These are phyloP conservation scores for Acer negundo DNA, from an alignment of 345 rosid genomes.

Conservation along the genomic window DNA sequence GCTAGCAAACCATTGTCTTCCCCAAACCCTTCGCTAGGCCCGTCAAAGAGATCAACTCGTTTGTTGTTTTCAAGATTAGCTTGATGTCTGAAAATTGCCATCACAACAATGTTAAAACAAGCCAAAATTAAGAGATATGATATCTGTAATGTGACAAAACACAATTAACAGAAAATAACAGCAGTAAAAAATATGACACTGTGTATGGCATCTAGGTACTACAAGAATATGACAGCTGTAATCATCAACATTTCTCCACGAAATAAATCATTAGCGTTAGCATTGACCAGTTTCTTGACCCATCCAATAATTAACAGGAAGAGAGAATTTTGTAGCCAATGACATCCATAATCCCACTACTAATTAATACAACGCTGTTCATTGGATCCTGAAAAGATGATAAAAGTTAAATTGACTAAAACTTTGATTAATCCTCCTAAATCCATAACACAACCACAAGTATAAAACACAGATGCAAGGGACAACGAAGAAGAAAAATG, in stretches of 20 bases:
- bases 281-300: not conserved
- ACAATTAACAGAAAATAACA: not conserved
- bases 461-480: not conserved
- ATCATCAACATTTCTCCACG: not conserved
- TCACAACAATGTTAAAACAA: constrained; percentile 21
- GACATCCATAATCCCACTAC: not conserved
- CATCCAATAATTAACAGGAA: not conserved
- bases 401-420: not conserved
- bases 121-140: constrained; percentile 18
- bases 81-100: constrained; percentile 55
- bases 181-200: constrained; percentile 8
- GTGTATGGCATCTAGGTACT: not conserved
- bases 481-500: not conserved
- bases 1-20: constrained; percentile 89
- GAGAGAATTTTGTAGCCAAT: not conserved
- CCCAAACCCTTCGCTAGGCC: constrained; percentile 70
- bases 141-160: not conserved
- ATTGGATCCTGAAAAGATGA: not conserved
- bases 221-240: not conserved
- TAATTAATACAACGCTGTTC: not conserved
- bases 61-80: constrained; percentile 79
- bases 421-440: not conserved
- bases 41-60: constrained; percentile 90
- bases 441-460: not conserved
- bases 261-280: not conserved